These are phyloP conservation scores for Amanita muscaria DNA, from an alignment of 768 basidiomycete species.

Conservation along the genomic window DNA sequence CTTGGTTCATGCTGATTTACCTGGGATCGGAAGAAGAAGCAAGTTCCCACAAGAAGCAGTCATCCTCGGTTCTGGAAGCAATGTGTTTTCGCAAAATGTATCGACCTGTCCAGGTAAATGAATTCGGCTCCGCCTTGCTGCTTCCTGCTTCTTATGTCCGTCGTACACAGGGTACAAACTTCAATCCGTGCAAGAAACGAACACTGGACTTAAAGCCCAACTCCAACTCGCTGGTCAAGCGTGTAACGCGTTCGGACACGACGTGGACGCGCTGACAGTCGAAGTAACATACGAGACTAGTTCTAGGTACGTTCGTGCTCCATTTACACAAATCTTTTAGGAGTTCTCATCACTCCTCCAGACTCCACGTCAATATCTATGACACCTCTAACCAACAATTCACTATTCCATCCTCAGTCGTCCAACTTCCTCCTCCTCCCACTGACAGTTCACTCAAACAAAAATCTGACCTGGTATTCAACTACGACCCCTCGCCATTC, in stretches of 20 bases:
- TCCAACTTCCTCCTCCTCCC: constrained; percentile 27
- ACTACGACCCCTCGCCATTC: constrained; percentile 56
- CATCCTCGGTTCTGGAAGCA: neutral
- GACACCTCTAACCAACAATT: constrained; percentile 57
- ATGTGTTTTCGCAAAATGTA: constrained; percentile 1
- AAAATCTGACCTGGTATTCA: constrained; percentile 60
- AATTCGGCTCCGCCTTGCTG: neutral
- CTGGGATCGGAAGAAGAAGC: too few relatives aligned
- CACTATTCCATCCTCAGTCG: constrained; percentile 45
- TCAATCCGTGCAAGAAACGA: constrained; percentile 30
- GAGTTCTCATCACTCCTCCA: constrained; percentile 17
- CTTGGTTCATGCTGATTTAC: too few relatives aligned
- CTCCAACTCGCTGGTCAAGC: constrained; percentile 44
- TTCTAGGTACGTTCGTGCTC: constrained; percentile 29
- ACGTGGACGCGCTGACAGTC: constrained; percentile 50
- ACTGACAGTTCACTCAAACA: constrained; percentile 26
- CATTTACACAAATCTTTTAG: neutral
- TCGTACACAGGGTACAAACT: constrained; percentile 44
- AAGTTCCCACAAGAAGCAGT: too few relatives aligned
- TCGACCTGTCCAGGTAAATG: constrained; percentile 7
- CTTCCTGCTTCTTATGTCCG: neutral
- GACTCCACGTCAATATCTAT: constrained; percentile 60
- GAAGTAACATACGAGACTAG: constrained; percentile 57
- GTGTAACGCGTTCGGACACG: constrained; percentile 60
- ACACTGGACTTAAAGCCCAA: constrained; percentile 43